These are phyloP conservation scores for Russula earlei DNA, from an alignment of 768 basidiomycete genomes.

Conservation along the genomic window DNA sequence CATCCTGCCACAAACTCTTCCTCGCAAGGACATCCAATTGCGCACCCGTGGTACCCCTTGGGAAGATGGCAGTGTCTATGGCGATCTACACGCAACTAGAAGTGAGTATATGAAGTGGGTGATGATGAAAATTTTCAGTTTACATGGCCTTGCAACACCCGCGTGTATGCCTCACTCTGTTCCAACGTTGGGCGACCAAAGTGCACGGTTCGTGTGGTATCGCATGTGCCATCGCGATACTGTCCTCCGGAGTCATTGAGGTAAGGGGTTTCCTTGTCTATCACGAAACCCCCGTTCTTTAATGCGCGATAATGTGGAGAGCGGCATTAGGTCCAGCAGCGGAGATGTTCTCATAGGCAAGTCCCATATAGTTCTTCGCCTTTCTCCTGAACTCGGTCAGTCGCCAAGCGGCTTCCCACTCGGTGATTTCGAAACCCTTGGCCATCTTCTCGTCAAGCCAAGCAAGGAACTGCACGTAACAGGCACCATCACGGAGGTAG, in stretches of 20 bases:
- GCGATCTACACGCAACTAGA: slow-evolving; percentile 53
- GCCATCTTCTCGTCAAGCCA: slow-evolving; percentile 80
- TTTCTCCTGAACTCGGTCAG: slow-evolving; percentile 67
- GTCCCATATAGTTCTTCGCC: slow-evolving; percentile 68
- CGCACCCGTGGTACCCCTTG: slow-evolving; percentile 76
- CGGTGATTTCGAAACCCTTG: slow-evolving; percentile 75
- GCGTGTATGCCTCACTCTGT: slow-evolving; percentile 84
- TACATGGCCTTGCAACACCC: slow-evolving; percentile 94
- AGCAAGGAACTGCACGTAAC: slow-evolving; percentile 77
- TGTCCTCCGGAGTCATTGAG: slow-evolving; percentile 92
- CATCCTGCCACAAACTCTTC: slow-evolving; percentile 79
- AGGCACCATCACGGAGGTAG: slow-evolving; percentile 83
- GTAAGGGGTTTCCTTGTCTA: slow-evolving; percentile 75
- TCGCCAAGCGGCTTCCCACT: slow-evolving; percentile 85
- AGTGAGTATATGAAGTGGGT: slow-evolving; percentile 13
- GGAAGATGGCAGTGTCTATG: slow-evolving; percentile 84
- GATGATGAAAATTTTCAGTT: slow-evolving; percentile 29
- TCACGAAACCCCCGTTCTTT: slow-evolving; percentile 54
- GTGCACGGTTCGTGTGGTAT: slow-evolving; percentile 74
- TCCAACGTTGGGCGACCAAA: slow-evolving; percentile 83
- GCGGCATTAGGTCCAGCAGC: slow-evolving; percentile 89
- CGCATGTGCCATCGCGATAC: slow-evolving; percentile 83
- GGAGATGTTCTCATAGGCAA: slow-evolving; percentile 85
- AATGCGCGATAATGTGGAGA: slow-evolving; percentile 82
- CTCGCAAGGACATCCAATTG: slow-evolving; percentile 87